Conservation (phyloP, 1,284 basidiomycete genomes). For the Golubevia pallescens region DNA sequence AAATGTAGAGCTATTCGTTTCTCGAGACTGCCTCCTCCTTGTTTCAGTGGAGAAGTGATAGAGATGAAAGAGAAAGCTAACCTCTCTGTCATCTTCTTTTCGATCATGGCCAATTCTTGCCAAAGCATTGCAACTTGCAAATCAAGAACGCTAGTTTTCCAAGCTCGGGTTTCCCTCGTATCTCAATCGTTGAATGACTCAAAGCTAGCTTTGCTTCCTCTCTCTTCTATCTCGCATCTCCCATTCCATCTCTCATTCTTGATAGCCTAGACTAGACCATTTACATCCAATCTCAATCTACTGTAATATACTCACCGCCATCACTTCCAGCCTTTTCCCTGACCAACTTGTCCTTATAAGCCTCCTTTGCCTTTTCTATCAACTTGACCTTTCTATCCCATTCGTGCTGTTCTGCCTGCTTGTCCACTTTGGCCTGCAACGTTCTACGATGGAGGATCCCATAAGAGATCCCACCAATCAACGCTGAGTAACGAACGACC, state of each 20-base stretch:
- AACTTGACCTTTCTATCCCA: constrained; percentile 66
- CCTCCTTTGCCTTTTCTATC: constrained; percentile 85
- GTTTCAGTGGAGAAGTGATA: not conserved
- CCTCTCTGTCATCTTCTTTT: no score
- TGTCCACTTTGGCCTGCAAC: constrained; percentile 82
- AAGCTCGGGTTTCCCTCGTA: constrained; percentile 7
- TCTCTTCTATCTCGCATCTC: constrained; percentile 7
- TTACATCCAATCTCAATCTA: constrained; percentile 4
- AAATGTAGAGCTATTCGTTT: not conserved
- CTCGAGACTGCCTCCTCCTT: no score
- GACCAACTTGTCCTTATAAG: constrained; percentile 73
- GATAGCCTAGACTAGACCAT: constrained; percentile 11
- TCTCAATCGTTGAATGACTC: constrained; percentile 3
- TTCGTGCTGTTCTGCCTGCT: constrained; percentile 72
- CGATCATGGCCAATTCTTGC: no score
- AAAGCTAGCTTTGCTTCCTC: not conserved
- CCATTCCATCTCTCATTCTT: not conserved
- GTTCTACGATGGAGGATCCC: constrained; percentile 90
- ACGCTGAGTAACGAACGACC: constrained; percentile 95
- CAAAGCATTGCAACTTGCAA: constrained; percentile 1
- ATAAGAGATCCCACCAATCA: constrained; percentile 85
- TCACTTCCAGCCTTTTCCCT: constrained; percentile 26
- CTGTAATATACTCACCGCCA: constrained; percentile 12
- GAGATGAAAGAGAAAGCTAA: constrained; percentile 1
- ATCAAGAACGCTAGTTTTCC: not conserved